Conservation (phyloP, 2,329 filamentous ascomycete species). For the Hirsutella rhossiliensis region DNA sequence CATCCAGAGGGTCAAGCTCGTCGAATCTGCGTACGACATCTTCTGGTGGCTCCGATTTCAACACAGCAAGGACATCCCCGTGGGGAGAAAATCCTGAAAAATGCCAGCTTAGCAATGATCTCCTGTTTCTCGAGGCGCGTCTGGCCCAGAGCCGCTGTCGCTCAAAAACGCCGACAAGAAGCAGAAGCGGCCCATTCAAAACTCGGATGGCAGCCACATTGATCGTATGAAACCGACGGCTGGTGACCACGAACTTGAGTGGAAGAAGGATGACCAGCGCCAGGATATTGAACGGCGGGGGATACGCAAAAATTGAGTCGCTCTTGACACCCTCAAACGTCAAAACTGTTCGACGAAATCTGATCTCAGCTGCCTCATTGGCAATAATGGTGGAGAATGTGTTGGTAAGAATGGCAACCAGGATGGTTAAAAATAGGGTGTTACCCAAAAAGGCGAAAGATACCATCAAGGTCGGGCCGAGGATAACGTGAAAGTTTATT, state of each 20-base stretch:
- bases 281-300: constrained; percentile 58
- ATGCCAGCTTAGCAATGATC: constrained; percentile 19
- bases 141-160: constrained; percentile 34
- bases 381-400: constrained; percentile 60
- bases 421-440: constrained; percentile 61
- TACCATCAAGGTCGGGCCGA: constrained; percentile 59
- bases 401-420: constrained; percentile 62
- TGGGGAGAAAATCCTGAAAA: constrained; percentile 43
- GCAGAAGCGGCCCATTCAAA: constrained; percentile 51
- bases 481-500: constrained; percentile 49
- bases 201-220: constrained; percentile 53
- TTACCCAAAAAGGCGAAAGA: constrained; percentile 64
- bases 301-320: constrained; percentile 58
- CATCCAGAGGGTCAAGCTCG: constrained; percentile 19
- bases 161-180: constrained; percentile 50
- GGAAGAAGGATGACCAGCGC: constrained; percentile 53
- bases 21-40: constrained; percentile 20
- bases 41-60: constrained; percentile 44
- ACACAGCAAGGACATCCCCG: constrained; percentile 47
- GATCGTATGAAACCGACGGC: constrained; percentile 57
- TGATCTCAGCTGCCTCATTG: constrained; percentile 57
- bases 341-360: constrained; percentile 58
- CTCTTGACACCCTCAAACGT: constrained; percentile 66
- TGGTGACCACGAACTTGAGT: constrained; percentile 48
- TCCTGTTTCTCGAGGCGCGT: constrained; percentile 9